These are phyloP conservation scores for Oenanthe sinensis DNA, from an alignment of 129 eudicot genomes.

Conservation along the genomic window DNA sequence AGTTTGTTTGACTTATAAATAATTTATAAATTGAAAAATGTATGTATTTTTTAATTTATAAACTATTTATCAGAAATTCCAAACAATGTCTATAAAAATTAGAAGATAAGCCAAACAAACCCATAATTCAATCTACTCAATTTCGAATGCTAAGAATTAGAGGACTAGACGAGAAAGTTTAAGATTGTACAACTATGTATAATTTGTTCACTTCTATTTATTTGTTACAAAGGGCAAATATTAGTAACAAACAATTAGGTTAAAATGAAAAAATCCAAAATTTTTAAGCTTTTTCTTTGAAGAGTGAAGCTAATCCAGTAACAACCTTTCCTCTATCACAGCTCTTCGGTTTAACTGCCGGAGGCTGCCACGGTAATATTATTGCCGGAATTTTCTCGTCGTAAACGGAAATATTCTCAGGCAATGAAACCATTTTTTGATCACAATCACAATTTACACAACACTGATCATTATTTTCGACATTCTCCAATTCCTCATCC, in stretches of 20 bases:
- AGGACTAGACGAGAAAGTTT: background rate
- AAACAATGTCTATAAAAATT: too few species aligned
- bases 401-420: constrained; percentile 6
- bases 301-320: constrained; percentile 51
- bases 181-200: background rate
- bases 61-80: too few species aligned
- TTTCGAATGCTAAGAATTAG: background rate
- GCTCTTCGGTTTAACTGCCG: constrained; percentile 38
- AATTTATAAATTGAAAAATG: too few species aligned
- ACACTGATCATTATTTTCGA: background rate
- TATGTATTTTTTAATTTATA: too few species aligned
- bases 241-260: background rate
- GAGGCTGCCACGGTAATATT: constrained; percentile 28
- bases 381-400: constrained; percentile 13
- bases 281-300: constrained; percentile 34
- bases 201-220: background rate
- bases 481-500: background rate
- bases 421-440: constrained; percentile 11
- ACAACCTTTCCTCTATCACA: constrained; percentile 32
- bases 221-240: background rate
- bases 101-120: too few species aligned
- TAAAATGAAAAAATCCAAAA: constrained; percentile 13
- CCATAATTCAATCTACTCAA: too few species aligned
- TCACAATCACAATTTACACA: constrained; percentile 11
- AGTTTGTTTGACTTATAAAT: too few species aligned